phyloP scores from a whole-genome alignment of 306 rosid genomes.

The Cicer arietinum region DNA sequence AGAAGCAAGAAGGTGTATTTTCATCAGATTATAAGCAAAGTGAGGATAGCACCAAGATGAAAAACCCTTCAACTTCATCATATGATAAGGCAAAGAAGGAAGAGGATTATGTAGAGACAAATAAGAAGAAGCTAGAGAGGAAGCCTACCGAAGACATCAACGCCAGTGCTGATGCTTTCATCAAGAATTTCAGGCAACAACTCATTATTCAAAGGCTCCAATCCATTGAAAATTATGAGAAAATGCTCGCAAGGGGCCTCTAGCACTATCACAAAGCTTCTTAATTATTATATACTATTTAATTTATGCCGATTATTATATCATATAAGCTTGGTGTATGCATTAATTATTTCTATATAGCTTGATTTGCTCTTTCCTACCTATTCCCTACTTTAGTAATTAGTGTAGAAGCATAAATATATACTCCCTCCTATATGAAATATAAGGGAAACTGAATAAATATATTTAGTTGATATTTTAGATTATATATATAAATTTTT shows the following conservation, averaged over 20 bases:
- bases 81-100: conserved; percentile 34
- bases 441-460: too few relatives aligned
- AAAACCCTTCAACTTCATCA: conserved; percentile 3
- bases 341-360: not conserved
- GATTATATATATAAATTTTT: too few relatives aligned
- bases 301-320: not conserved
- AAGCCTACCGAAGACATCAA: conserved; percentile 68
- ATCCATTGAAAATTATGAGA: conserved; percentile 80
- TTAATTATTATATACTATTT: too few relatives aligned
- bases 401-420: not conserved
- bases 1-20: not conserved
- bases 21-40: not conserved
- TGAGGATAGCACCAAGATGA: conserved; percentile 35
- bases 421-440: not conserved
- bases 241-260: conserved; percentile 77
- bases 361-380: conserved; percentile 12
- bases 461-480: too few relatives aligned
- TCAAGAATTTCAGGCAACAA: conserved; percentile 83
- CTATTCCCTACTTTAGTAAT: not conserved
- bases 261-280: not conserved
- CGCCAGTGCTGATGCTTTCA: conserved; percentile 87
- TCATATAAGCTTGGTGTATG: not conserved
- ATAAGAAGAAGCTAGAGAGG: conserved; percentile 57
- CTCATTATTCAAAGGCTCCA: conserved; percentile 81
- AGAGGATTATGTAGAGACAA: not conserved